phyloP scores from a whole-genome alignment of 2,329 filamentous ascomycete species.

The Aotearoamyces nothofagi region DNA sequence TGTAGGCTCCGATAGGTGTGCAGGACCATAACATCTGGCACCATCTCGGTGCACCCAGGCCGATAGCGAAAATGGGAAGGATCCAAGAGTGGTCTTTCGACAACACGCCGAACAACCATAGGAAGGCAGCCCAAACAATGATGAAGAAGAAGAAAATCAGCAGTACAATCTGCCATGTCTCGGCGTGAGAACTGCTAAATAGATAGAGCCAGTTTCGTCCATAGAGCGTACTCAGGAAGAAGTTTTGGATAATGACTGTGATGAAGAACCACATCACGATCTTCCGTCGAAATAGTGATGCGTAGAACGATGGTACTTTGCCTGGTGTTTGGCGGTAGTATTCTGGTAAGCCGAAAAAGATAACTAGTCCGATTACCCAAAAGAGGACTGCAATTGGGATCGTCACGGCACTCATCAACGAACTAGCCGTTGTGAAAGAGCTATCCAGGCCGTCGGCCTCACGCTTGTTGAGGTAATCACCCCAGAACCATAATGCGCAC shows the following conservation, averaged over 20 bases:
- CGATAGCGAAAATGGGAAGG: constrained; percentile 48
- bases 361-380: constrained; percentile 36
- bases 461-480: constrained; percentile 32
- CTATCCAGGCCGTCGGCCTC: constrained; percentile 27
- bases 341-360: constrained; percentile 44
- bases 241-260: constrained; percentile 47
- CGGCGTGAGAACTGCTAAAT: constrained; percentile 22
- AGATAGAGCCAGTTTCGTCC: constrained; percentile 47
- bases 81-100: constrained; percentile 29
- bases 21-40: constrained; percentile 52
- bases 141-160: constrained; percentile 37
- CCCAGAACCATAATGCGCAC: constrained; percentile 52
- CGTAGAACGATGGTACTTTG: constrained; percentile 47
- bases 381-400: constrained; percentile 39
- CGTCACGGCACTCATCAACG: constrained; percentile 27
- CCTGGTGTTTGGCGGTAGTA: constrained; percentile 50
- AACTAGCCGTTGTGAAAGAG: constrained; percentile 7
- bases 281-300: constrained; percentile 41
- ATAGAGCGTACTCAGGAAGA: constrained; percentile 49
- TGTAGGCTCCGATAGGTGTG: constrained; percentile 38
- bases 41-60: constrained; percentile 48
- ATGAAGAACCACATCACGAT: constrained; percentile 51
- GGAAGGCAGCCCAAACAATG: constrained; percentile 35
- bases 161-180: constrained; percentile 37
- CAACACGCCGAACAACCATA: constrained; percentile 17